These are phyloP conservation scores for Microstroma glucosiphilum DNA, from an alignment of 1,284 basidiomycete species.

Conservation along the genomic window DNA sequence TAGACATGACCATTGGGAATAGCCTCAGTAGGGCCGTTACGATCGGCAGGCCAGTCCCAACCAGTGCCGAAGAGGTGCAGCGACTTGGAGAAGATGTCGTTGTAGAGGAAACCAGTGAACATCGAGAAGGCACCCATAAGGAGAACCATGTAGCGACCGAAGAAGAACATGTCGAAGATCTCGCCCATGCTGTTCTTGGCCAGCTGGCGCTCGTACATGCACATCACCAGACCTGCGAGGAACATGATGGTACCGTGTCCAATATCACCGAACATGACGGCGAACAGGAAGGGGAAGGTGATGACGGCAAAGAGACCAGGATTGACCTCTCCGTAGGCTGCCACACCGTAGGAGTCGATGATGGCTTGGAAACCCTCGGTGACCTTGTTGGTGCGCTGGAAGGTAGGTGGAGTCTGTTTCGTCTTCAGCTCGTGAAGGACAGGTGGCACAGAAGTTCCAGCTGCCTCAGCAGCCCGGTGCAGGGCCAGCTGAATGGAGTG, in stretches of 20 bases:
- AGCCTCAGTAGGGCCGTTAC: slow-evolving; percentile 38
- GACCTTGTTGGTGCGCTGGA: slow-evolving; percentile 90
- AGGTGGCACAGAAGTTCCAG: slow-evolving; percentile 83
- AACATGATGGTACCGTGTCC: slow-evolving; percentile 87
- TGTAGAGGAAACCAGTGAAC: slow-evolving; percentile 96
- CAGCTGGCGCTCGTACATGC: slow-evolving; percentile 73
- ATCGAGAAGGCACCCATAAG: slow-evolving; percentile 89
- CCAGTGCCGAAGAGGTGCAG: slow-evolving; percentile 81
- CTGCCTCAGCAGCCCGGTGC: slow-evolving; percentile 87
- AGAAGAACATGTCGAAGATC: slow-evolving; percentile 88
- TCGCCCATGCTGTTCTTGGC: slow-evolving; percentile 72
- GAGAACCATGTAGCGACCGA: slow-evolving; percentile 94
- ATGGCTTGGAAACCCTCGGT: slow-evolving; percentile 96
- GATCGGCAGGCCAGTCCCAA: slow-evolving; percentile 68
- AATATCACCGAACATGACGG: slow-evolving; percentile 99
- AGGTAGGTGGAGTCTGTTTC: slow-evolving; percentile 88
- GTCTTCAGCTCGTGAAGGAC: slow-evolving; percentile 87
- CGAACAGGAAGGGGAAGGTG: slow-evolving; percentile 97
- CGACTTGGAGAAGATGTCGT: slow-evolving; percentile 95
- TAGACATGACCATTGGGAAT: slow-evolving; percentile 63
- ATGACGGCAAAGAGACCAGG: slow-evolving; percentile 89
- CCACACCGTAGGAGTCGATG: slow-evolving; percentile 94
- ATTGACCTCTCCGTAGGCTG: slow-evolving; percentile 93
- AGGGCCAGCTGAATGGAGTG: slow-evolving; percentile 78
- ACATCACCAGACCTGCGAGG: slow-evolving; percentile 73